Conservation (phyloP, 768 basidiomycete genomes). For the Terana coerulea region DNA sequence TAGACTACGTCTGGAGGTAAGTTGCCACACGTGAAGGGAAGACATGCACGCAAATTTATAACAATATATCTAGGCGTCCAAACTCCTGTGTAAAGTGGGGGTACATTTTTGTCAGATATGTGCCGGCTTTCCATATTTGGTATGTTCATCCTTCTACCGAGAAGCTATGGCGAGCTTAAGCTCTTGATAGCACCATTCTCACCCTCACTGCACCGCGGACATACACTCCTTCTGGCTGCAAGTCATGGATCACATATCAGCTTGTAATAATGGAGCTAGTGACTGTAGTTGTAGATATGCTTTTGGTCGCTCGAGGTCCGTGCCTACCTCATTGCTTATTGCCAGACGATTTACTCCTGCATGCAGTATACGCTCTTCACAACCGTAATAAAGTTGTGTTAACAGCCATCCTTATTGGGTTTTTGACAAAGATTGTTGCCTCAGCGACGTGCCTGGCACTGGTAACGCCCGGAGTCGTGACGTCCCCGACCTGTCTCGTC, state of each 20-base stretch:
- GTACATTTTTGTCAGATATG: conserved; percentile 13
- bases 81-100: conserved; percentile 14
- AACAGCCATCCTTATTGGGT: background rate
- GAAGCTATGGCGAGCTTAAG: background rate
- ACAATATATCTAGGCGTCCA: too few species aligned
- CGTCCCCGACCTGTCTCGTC: conserved; percentile 8
- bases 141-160: background rate
- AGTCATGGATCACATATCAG: conserved; percentile 4
- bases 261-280: conserved; percentile 3
- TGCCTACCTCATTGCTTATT: background rate
- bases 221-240: background rate
- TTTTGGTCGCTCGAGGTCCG: conserved; percentile 7
- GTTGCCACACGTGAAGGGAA: background rate
- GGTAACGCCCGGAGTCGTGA: background rate
- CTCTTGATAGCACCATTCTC: background rate
- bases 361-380: conserved; percentile 5
- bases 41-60: background rate
- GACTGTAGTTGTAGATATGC: background rate
- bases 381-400: conserved; percentile 3
- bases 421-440: conserved; percentile 1
- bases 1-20: background rate
- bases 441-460: conserved; percentile 5
- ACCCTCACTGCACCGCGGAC: background rate
- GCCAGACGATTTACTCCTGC: background rate
- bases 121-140: conserved; percentile 3